Evolutionary conservation across 2,329 filamentous ascomycete genomes (phyloP).

Genomic region (Niveomyces coronatus): DNA sequence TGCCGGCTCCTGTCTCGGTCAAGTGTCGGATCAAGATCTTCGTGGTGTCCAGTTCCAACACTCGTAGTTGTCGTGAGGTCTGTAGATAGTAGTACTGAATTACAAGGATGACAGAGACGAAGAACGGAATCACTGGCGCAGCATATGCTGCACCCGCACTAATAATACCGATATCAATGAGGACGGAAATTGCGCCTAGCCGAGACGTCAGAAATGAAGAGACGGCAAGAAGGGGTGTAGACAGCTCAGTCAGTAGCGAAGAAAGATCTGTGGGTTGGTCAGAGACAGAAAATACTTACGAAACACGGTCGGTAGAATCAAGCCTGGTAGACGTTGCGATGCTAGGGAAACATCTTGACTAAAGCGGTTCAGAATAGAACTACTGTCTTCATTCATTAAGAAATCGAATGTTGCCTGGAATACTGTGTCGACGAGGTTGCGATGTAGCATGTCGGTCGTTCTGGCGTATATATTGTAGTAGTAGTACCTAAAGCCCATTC

Average conservation of each 20-base stretch:
- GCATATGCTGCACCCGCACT: conserved; percentile 18
- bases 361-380: conserved; percentile 4
- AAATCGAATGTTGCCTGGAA: background rate
- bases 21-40: conserved; percentile 24
- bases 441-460: background rate
- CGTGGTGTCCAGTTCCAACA: conserved; percentile 25
- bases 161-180: conserved; percentile 13
- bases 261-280: too few relatives aligned
- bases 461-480: background rate
- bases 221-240: too few relatives aligned
- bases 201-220: background rate
- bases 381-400: background rate
- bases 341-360: conserved; percentile 1
- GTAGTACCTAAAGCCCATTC: background rate
- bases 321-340: background rate
- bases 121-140: conserved; percentile 18
- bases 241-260: too few relatives aligned
- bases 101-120: conserved; percentile 15
- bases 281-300: background rate
- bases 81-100: conserved; percentile 23
- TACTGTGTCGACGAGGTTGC: background rate
- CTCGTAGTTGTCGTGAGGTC: conserved; percentile 25
- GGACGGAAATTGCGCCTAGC: conserved; percentile 14
- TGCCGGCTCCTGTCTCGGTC: conserved; percentile 33
- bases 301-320: background rate